Evolutionary conservation across 2,329 filamentous ascomycete species (phyloP).

Genomic region (Phyllosticta paracitricarpa): DNA sequence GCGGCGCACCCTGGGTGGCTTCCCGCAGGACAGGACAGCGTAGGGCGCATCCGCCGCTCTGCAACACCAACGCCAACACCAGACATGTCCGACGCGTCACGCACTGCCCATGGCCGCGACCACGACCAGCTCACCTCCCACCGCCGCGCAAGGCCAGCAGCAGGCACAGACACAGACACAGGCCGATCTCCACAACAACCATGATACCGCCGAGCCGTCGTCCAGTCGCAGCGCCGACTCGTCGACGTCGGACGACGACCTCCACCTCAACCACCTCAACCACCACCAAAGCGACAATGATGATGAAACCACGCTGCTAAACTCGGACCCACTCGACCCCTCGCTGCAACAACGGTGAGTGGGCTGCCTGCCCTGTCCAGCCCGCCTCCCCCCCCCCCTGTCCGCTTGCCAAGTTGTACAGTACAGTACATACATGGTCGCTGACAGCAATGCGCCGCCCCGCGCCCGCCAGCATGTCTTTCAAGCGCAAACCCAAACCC

Average conservation of each 20-base stretch:
- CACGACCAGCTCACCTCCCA: not conserved
- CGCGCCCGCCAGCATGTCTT: slow-evolving; percentile 42
- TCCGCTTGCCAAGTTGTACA: too few relatives aligned
- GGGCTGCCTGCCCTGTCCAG: not conserved
- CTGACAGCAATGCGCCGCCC: slow-evolving; percentile 6
- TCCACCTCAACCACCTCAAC: slow-evolving; percentile 12
- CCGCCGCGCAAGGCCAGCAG: not conserved
- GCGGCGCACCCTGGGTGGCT: not conserved
- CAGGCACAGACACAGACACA: too few relatives aligned
- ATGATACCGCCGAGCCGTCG: slow-evolving; percentile 32
- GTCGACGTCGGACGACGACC: slow-evolving; percentile 21
- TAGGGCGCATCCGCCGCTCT: not conserved
- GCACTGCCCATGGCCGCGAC: not conserved
- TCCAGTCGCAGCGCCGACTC: slow-evolving; percentile 31
- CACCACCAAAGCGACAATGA: slow-evolving; percentile 42
- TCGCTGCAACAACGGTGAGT: not conserved
- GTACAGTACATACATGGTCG: not conserved
- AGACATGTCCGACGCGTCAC: not conserved
- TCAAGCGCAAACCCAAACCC: slow-evolving; percentile 58
- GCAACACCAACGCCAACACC: not conserved
- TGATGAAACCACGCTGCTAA: slow-evolving; percentile 42
- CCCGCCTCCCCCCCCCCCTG: too few relatives aligned
- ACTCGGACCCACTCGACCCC: slow-evolving; percentile 46
- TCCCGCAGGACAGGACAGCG: not conserved
- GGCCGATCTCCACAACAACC: not conserved